Evolutionary conservation across 805 yeast species (phyloP), one percentile per base, ranked within the genome.

Genomic region (Lipomyces yamanashiensis): DNA sequence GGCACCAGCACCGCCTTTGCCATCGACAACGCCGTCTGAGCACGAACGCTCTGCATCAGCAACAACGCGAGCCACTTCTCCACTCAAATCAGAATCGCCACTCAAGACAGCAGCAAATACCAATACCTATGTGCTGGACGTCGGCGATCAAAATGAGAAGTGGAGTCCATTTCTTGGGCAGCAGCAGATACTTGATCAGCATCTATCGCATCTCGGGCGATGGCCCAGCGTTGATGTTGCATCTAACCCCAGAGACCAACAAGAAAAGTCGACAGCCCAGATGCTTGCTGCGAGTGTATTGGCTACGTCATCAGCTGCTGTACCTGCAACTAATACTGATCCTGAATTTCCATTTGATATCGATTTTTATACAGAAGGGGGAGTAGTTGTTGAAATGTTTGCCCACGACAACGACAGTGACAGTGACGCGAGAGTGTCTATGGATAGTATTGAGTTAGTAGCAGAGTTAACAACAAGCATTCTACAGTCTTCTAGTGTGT

Each of bases 401-500:
- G 44, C 23, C 21, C 57, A 41, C 33, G 57, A 53, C 39, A 39
- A 28, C 21, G 57, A 53, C 48, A 48, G 41, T 19, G 57, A 53
- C 15, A 40, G 57, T 28, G 57, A 53, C 23, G 57, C 57, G 23
- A 40, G 48, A 21, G 57, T 41, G 57, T 53, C 57, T 40, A 53
- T 53, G 48, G 57, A 53, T 41, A 40, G 57, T 41, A 53, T 53
- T 36, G 57, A 53, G 19, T 23, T 53, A 40, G 57, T 53, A 28
- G 57, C 57, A 53, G 57, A 53, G 57, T 53, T 53, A 53, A 53
- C 57, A 23, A 53, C 57, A 19, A 53, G 49, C 48, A 53, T 53
- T 23, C 21, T 40, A 41, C 37, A 53, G 57, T 41, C 57, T 13
- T 39, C 45, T 52, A 52, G 55, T 39, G 13, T 43, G 47, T 6